A percentile compares a stretch with the other conserved stretches of the same genome.
These are phyloP conservation scores for Macaranga tanarius DNA, from an alignment of 441 rosid species.

Conservation along the genomic window DNA sequence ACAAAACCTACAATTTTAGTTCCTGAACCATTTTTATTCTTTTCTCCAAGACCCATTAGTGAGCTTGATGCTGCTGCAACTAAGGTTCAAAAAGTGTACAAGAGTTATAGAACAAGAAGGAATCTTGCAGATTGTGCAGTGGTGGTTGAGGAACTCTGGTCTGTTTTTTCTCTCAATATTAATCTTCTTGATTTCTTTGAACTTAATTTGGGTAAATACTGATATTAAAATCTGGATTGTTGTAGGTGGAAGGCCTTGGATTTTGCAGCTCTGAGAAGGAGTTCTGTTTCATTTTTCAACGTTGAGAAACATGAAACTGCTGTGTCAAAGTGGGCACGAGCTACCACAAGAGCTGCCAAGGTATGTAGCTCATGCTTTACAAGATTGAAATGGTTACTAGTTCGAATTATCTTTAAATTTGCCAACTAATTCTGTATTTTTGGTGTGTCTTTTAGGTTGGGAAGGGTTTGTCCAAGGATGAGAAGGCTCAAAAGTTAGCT, in stretches of 20 bases:
- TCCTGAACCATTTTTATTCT: slow-evolving; percentile 37
- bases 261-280: slow-evolving; percentile 58
- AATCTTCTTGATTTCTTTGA: not conserved
- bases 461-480: slow-evolving; percentile 62
- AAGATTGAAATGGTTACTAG: not conserved
- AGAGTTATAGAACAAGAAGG: slow-evolving; percentile 64
- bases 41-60: slow-evolving; percentile 48
- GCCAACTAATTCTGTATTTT: not conserved
- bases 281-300: slow-evolving; percentile 65
- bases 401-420: not conserved
- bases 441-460: slow-evolving; percentile 45
- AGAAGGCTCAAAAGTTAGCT: slow-evolving; percentile 72
- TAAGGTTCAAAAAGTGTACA: slow-evolving; percentile 61
- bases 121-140: slow-evolving; percentile 73
- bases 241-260: slow-evolving; percentile 87
- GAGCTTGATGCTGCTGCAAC: slow-evolving; percentile 69
- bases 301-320: slow-evolving; percentile 70
- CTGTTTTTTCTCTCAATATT: slow-evolving; percentile 11
- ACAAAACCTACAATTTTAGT: slow-evolving; percentile 32
- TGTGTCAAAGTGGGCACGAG: slow-evolving; percentile 67
- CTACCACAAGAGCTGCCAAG: slow-evolving; percentile 74
- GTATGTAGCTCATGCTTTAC: slow-evolving; percentile 26
- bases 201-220: not conserved
- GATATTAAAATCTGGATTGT: not conserved
- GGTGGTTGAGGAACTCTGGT: slow-evolving; percentile 66